phyloP scores from a whole-genome alignment of 495 filamentous ascomycete species.

The Pseudoneurospora amorphoporcata region DNA sequence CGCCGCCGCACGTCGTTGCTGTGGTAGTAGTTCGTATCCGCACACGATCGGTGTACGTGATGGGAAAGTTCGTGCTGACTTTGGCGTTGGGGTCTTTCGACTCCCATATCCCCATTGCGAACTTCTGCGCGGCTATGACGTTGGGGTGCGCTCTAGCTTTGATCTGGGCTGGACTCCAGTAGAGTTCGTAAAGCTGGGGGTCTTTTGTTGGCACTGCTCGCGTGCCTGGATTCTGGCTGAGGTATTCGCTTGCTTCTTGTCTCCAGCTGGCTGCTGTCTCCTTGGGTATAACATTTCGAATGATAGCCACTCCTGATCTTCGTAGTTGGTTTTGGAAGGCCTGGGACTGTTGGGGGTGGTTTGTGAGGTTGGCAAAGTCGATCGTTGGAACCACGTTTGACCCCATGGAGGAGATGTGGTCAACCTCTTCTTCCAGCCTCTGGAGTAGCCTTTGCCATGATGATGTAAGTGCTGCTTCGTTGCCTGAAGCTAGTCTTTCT shows the following conservation, averaged over 20 bases:
- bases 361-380: slow-evolving; percentile 46
- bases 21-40: slow-evolving; percentile 41
- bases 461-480: slow-evolving; percentile 31
- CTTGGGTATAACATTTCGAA: slow-evolving; percentile 48
- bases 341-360: slow-evolving; percentile 32
- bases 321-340: slow-evolving; percentile 37
- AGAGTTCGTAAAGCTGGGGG: slow-evolving; percentile 69
- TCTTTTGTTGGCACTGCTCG: slow-evolving; percentile 26
- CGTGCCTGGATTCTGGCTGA: slow-evolving; percentile 40
- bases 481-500: slow-evolving; percentile 45
- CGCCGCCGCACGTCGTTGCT: background rate
- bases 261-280: slow-evolving; percentile 43
- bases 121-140: slow-evolving; percentile 58
- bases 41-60: slow-evolving; percentile 71
- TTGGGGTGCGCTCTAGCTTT: slow-evolving; percentile 66
- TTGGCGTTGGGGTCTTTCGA: slow-evolving; percentile 51
- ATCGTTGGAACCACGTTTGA: slow-evolving; percentile 49
- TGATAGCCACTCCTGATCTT: slow-evolving; percentile 50
- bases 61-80: slow-evolving; percentile 49
- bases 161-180: slow-evolving; percentile 71
- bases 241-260: slow-evolving; percentile 43
- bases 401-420: slow-evolving; percentile 29
- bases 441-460: slow-evolving; percentile 62
- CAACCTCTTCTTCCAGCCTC: slow-evolving; percentile 43
- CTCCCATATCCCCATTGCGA: slow-evolving; percentile 69